Percentiles rank a stretch among this genome's conserved stretches.
These are phyloP conservation scores for Acorus calamus DNA, from an alignment of 106 monocot species.

Conservation along the genomic window DNA sequence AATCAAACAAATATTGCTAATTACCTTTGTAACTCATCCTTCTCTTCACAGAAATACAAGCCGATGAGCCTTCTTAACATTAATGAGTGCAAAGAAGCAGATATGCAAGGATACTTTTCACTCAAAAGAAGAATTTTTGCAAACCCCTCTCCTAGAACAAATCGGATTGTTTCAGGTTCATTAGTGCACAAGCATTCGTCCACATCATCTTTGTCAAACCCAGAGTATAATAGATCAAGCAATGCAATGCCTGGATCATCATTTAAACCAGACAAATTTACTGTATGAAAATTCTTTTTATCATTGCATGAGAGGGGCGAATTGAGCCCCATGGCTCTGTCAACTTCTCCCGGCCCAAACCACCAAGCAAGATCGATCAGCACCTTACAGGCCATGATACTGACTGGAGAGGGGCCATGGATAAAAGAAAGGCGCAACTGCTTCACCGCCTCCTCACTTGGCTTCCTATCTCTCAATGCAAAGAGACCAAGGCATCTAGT, in stretches of 20 bases:
- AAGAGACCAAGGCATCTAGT: conserved; percentile 65
- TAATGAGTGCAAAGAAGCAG: conserved; percentile 31
- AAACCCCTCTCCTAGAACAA: conserved; percentile 78
- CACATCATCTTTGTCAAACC: conserved; percentile 34
- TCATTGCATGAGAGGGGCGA: conserved; percentile 8
- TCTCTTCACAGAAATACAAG: conserved; percentile 62
- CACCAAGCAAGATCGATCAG: conserved; percentile 72
- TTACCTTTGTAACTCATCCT: conserved; percentile 57
- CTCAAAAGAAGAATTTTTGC: conserved; percentile 85
- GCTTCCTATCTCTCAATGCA: conserved; percentile 64
- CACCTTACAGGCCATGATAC: conserved; percentile 66
- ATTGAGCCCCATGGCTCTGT: conserved; percentile 44
- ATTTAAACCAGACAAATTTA: conserved; percentile 30
- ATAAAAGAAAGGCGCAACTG: conserved; percentile 69
- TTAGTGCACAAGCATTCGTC: conserved; percentile 19
- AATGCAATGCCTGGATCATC: conserved; percentile 36
- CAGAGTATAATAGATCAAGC: conserved; percentile 68
- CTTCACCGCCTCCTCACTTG: conserved; percentile 58
- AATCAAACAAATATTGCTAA: neutral
- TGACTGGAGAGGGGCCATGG: conserved; percentile 44
- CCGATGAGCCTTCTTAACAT: conserved; percentile 53
- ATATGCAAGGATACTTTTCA: conserved; percentile 49
- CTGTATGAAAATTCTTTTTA: conserved; percentile 22
- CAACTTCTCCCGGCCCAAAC: conserved; percentile 73
- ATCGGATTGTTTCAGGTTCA: conserved; percentile 45